A percentile compares a stretch with the other conserved stretches of the same genome.
Conservation (phyloP, 257 asterid genomes). For the Nicotiana tomentosiformis region DNA sequence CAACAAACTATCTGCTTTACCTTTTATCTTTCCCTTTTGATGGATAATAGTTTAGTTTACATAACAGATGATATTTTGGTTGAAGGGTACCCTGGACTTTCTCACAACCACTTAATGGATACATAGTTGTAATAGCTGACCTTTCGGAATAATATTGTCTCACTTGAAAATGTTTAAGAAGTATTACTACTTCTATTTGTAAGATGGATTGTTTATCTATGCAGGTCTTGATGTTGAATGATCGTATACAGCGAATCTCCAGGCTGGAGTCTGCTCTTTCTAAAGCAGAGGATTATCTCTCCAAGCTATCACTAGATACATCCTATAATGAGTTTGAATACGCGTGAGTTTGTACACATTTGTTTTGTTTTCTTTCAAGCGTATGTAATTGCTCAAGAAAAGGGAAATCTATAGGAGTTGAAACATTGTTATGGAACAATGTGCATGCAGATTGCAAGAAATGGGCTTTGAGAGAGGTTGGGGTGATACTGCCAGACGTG, state of each 20-base stretch:
- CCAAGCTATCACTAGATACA: conserved; percentile 56
- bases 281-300: conserved; percentile 75
- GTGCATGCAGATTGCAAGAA: conserved; percentile 71
- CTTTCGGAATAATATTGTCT: background rate
- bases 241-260: conserved; percentile 68
- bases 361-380: background rate
- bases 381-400: background rate
- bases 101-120: background rate
- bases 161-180: background rate
- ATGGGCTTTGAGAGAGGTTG: conserved; percentile 99
- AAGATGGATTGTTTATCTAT: conserved; percentile 8
- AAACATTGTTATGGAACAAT: background rate
- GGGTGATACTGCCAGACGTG: conserved; percentile 84
- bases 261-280: conserved; percentile 67
- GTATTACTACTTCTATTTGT: conserved; percentile 1
- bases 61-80: background rate
- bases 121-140: background rate
- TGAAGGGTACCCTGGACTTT: background rate
- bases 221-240: conserved; percentile 86
- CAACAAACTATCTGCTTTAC: background rate
- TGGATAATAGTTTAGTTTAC: background rate
- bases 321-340: conserved; percentile 79
- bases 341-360: conserved; percentile 43
- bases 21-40: background rate
- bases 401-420: background rate